Evolutionary conservation across 1,284 basidiomycete species (phyloP).

Genomic region (Puccinia polysora): DNA sequence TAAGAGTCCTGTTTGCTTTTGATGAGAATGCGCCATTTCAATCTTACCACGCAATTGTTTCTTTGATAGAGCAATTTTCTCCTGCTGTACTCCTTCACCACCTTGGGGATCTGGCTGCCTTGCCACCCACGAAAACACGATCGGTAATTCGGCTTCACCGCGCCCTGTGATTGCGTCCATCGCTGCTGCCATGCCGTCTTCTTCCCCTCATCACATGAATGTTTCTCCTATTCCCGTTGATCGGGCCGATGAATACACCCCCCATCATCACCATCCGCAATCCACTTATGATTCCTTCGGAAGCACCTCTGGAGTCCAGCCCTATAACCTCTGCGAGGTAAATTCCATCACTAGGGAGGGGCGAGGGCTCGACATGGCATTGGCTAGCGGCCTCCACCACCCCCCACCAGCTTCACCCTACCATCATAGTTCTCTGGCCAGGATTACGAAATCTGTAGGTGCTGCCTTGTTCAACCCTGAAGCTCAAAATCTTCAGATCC

Average conservation of each 20-base stretch:
- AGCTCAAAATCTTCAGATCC: not conserved
- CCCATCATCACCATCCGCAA: not conserved
- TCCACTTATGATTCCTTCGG: not conserved
- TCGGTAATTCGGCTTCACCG: not conserved
- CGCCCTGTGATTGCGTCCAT: not conserved
- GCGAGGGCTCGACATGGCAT: too few species aligned
- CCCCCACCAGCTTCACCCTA: too few species aligned
- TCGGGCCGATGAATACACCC: not conserved
- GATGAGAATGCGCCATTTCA: not conserved
- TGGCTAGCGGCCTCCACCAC: too few species aligned
- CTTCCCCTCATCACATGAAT: constrained; percentile 4
- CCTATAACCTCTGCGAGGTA: too few species aligned
- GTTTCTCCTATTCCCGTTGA: not conserved
- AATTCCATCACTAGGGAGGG: too few species aligned
- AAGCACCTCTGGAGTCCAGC: too few species aligned
- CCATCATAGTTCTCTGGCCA: too few species aligned
- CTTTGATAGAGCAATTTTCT: not conserved
- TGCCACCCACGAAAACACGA: not conserved
- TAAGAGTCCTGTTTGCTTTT: not conserved
- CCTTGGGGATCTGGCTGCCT: not conserved
- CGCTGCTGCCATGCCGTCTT: not conserved
- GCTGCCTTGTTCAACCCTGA: too few species aligned
- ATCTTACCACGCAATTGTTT: not conserved
- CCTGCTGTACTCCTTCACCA: not conserved
- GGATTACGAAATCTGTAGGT: too few species aligned